Percentiles rank a stretch among this genome's conserved stretches.
Evolutionary conservation across 129 eudicot genomes (phyloP).

Genomic region (Lactuca saligna): DNA sequence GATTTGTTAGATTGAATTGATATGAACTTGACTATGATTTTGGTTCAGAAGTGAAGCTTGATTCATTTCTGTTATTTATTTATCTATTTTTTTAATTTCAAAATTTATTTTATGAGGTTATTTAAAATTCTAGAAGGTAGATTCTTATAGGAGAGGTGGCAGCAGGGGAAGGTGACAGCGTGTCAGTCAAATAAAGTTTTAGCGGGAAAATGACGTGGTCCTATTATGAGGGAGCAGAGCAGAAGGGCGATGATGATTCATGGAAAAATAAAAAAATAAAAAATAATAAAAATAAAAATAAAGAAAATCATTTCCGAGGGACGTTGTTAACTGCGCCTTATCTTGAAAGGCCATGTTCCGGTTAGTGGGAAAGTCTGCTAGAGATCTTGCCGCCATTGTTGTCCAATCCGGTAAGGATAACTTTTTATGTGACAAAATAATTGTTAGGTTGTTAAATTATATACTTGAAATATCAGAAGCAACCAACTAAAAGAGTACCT

Average conservation of each 20-base stretch:
- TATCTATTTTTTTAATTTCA: neutral
- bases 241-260: slow-evolving; percentile 27
- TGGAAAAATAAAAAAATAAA: neutral
- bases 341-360: slow-evolving; percentile 15
- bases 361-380: slow-evolving; percentile 12
- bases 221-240: slow-evolving; percentile 38
- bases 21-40: slow-evolving; percentile 24
- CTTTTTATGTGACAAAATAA: neutral
- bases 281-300: no score
- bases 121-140: neutral
- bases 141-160: slow-evolving; percentile 5
- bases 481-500: neutral
- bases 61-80: neutral
- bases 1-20: no score
- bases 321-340: slow-evolving; percentile 33
- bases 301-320: slow-evolving; percentile 26
- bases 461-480: no score
- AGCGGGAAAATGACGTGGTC: slow-evolving; percentile 20
- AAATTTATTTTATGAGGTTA: neutral
- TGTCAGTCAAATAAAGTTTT: slow-evolving; percentile 15
- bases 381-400: slow-evolving; percentile 33
- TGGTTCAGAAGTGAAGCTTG: slow-evolving; percentile 21
- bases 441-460: no score
- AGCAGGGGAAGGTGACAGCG: neutral
- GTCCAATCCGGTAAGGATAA: slow-evolving; percentile 21